Base-by-base conservation (phyloP, 148 eudicot species). In the Silene uniflora region DNA sequence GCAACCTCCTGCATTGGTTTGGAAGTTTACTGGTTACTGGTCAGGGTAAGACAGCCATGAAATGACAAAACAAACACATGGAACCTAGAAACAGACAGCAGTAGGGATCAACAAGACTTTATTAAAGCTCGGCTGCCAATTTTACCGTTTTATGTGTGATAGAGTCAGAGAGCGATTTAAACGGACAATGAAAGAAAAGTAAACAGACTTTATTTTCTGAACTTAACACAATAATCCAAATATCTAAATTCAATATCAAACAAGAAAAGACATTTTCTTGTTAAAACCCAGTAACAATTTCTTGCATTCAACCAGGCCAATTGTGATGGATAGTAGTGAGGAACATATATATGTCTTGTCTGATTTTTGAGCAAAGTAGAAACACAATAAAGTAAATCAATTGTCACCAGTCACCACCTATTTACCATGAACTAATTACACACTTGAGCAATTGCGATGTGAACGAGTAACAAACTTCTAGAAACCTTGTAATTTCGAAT, bases 1-100 rank as follows among this genome's bases (percentile, higher is more conserved):
- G 98, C 98, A 81, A 82, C 85, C 78, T 94, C 96, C 98, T 91
- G 85, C 78, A 83, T 6, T 77, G 10, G 7, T 25, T 18, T 5
- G 24, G 66, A 73, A 68, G 27, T 0, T 44, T 7, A 11, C 3
- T 24, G 46, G 60, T 67, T 68, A 46, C 55, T 24, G 46, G 60
- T 67, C 64, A 46, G 62, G 52, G 39, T 42, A 42, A 56, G 42
- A n/a, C 56, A 10, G 21, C 29, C 46, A 66, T 7, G 32, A 67
- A 32, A 54, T 1, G 71, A 3, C 10, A 75, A 52, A 62, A 47
- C 39, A 23, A 67, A 3, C 66, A 3, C 29, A 18, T 24, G 16
- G n/a, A n/a, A 1, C 49, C 16, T 73, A 18, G 66, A 73, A 13
- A 58, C 24, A 17, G 49, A 39, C 49, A 39, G 35, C 39, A 42